Evolutionary conservation across 495 filamentous ascomycete species (phyloP), one percentile per base, ranked within the genome.

Genomic region (Lepraria neglecta): DNA sequence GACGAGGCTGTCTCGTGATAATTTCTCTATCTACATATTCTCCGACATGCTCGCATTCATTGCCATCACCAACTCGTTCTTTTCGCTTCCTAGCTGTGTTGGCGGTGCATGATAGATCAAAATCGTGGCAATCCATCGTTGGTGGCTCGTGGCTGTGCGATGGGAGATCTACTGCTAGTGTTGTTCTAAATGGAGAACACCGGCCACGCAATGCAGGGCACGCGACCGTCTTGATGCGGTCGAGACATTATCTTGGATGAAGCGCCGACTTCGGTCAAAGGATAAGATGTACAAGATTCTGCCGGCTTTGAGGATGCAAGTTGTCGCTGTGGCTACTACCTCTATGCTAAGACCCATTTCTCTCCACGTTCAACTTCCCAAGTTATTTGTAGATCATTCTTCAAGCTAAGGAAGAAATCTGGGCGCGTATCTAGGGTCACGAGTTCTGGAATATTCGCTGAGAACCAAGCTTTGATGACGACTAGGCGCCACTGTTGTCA

Each of bases 171-270:
- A 28, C 35, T 14, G 19, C 38, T 60, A 60, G 48, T 14, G 58
- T 38, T 24, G 24, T 60, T 60, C 58, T 60, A 60, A 60, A 50
- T 60, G 58, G 48, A 45, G 58, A 60, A 52, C 51, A 42, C 51
- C 58, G 58, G 58, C 48, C 33, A 43, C 47, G 58, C 58, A 43
- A 60, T 42, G 38, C 35, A 53, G 30, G 35, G 45, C 46, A 59
- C 33, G 28, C 58, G 33, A 50, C 27, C 46, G 35, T 28, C 43
- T 52, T 19, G 17, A 52, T 53, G 46, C 58, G 35, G 38, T 52
- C 48, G 47, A 60, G 51, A 44, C 17, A 31, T 33, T 45, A 21
- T 60, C 6, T 0, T 60, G 47, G 10, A 7, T 24, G 27, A 60
- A 53, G 48, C 48, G 58, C 47, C 38, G 6, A 19, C 35, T 19